Conservation (phyloP, 352 stramenopile species). For the Phytopythium aichiense region DNA sequence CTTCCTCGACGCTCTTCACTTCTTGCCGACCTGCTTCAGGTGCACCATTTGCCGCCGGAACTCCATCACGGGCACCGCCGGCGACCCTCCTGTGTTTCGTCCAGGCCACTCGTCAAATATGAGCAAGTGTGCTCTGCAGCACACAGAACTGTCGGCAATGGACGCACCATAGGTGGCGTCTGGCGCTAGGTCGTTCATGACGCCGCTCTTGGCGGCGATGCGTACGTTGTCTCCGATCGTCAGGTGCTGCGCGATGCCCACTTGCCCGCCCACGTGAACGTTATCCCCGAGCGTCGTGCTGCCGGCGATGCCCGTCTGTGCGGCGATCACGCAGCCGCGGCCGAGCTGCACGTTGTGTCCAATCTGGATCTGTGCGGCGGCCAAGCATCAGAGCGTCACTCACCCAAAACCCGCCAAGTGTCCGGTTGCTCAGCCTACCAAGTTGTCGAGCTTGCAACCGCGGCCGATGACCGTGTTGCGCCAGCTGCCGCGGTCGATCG, state of each 20-base stretch:
- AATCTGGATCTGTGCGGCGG: slow-evolving; percentile 63
- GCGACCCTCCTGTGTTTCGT: slow-evolving; percentile 39
- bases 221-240: slow-evolving; percentile 76
- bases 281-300: slow-evolving; percentile 75
- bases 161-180: slow-evolving; percentile 54
- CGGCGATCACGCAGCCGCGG: slow-evolving; percentile 63
- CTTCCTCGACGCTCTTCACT: slow-evolving; percentile 11
- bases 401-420: background rate
- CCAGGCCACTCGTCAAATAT: background rate
- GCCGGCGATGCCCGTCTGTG: slow-evolving; percentile 78
- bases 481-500: slow-evolving; percentile 84
- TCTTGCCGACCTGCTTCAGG: slow-evolving; percentile 44
- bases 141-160: background rate
- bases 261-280: slow-evolving; percentile 78
- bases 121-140: background rate
- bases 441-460: slow-evolving; percentile 82
- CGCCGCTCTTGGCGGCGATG: slow-evolving; percentile 83
- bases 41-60: slow-evolving; percentile 69
- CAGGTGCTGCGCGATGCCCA: slow-evolving; percentile 80
- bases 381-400: background rate
- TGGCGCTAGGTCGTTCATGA: slow-evolving; percentile 66
- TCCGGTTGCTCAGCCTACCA: slow-evolving; percentile 23
- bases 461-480: slow-evolving; percentile 68
- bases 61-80: slow-evolving; percentile 75
- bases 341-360: slow-evolving; percentile 85